A percentile compares a stretch with the other conserved stretches of the same genome.
These are phyloP conservation scores for Rubia balearica DNA, from an alignment of 305 asterid genomes.

Conservation along the genomic window DNA sequence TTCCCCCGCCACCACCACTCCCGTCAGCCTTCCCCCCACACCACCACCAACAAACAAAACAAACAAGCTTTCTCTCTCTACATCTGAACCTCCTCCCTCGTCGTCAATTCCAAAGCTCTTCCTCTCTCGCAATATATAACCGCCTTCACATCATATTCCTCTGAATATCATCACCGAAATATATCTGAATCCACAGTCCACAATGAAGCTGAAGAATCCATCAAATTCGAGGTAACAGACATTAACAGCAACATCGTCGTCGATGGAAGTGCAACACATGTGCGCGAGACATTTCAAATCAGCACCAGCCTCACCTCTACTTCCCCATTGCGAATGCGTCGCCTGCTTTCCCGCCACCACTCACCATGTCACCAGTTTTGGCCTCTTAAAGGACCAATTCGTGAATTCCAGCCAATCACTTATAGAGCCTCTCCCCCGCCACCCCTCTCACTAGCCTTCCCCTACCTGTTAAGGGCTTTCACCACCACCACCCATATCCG, in stretches of 20 bases:
- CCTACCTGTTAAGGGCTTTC: too few relatives aligned
- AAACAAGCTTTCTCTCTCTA: neutral
- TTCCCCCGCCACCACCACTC: too few relatives aligned
- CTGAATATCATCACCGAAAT: too few relatives aligned
- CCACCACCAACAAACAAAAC: too few relatives aligned
- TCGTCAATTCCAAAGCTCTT: neutral
- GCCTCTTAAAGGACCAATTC: too few relatives aligned
- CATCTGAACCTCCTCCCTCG: slow-evolving; percentile 2
- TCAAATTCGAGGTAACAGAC: slow-evolving; percentile 55
- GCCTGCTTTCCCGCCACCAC: slow-evolving; percentile 11
- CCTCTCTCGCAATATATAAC: neutral
- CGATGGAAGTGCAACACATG: slow-evolving; percentile 59
- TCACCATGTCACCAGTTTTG: too few relatives aligned
- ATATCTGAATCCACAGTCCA: too few relatives aligned
- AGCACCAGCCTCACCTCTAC: slow-evolving; percentile 93
- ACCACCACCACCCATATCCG: too few relatives aligned
- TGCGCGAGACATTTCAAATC: slow-evolving; percentile 86
- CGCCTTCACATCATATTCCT: neutral
- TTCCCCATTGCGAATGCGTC: slow-evolving; percentile 17
- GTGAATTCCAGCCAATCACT: too few relatives aligned
- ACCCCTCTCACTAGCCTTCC: too few relatives aligned
- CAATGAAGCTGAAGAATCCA: slow-evolving; percentile 36
- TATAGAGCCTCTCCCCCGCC: too few relatives aligned
- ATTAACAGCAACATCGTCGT: slow-evolving; percentile 39
- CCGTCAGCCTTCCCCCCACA: too few relatives aligned